Evolutionary conservation across 805 yeast genomes (phyloP), one percentile per base, ranked within the genome.

Genomic region (Saccharomycopsis oosterbeekiorum): DNA sequence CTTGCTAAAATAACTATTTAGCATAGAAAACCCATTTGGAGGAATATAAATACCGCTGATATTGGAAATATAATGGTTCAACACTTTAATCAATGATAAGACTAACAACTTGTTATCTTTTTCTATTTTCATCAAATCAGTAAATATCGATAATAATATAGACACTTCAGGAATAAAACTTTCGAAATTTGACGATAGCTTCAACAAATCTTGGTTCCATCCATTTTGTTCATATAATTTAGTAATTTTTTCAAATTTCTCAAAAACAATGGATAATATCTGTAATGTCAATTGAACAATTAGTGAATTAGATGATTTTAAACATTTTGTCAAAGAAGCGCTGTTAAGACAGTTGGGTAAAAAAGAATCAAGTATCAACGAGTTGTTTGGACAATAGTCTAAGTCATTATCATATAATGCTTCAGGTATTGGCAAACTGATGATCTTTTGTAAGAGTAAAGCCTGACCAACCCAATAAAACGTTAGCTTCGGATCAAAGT

Each of bases 401-500:
- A 57, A 60, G 8, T 60, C 43, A 12, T n/a, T 70, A 66, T 9
- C 9, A 41, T 39, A 42, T 12, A 58, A 17, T 29, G 56, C 11
- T 11, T 63, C 65, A 0, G 94, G 90, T 8, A 86, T 68, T 0
- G 83, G 81, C 2, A 84, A 66, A 36, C 78, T 76, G n/a, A 89
- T 77, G 5, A 88, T 76, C 61, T 83, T 81, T 0, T 84, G 77
- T 55, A 85, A 73, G 1, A 89, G 70, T 29, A 85, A 75, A 0
- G 89, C 80, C 71, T 82, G 86, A 8, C 94, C 88, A 56, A 90
- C 77, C 91, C 96, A 92, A 74, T 87, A 89, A 12, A 93, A 84
- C 0, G 93, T 78, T 60, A 87, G 74, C 57, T 85, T 82, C 0
- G 97, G 96, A 64, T 88, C 96, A 47, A 61, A 63, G 68, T 88